These are phyloP conservation scores for Medicago truncatula DNA, from an alignment of 306 rosid genomes.

Conservation along the genomic window DNA sequence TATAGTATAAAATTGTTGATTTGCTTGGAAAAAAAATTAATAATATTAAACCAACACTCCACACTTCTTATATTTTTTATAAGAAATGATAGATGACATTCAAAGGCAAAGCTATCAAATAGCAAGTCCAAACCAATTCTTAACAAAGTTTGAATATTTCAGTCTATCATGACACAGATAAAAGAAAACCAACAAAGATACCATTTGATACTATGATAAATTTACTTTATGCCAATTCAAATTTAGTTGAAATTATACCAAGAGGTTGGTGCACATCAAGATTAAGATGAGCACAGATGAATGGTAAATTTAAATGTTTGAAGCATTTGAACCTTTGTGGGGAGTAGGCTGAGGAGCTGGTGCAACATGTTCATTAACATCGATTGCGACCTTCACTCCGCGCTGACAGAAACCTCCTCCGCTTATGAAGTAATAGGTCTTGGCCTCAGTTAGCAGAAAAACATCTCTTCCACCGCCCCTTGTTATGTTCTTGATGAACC, in stretches of 20 bases:
- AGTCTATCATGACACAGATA: not conserved
- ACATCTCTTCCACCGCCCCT: slow-evolving; percentile 74
- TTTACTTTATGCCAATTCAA: slow-evolving; percentile 24
- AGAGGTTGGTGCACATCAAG: slow-evolving; percentile 8
- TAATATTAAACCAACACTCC: no score
- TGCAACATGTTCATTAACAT: slow-evolving; percentile 32
- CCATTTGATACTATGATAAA: not conserved
- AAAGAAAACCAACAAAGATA: not conserved
- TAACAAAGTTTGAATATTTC: not conserved
- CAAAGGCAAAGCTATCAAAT: no score
- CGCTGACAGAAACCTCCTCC: slow-evolving; percentile 61
- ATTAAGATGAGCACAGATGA: slow-evolving; percentile 21
- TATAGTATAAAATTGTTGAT: no score
- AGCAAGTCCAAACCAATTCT: no score
- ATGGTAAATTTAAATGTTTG: not conserved
- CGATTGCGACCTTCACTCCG: slow-evolving; percentile 61
- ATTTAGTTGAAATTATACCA: not conserved
- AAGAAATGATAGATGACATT: no score
- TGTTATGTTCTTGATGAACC: slow-evolving; percentile 59
- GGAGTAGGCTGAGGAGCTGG: slow-evolving; percentile 35
- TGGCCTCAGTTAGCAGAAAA: slow-evolving; percentile 45
- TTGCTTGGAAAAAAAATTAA: no score
- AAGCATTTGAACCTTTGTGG: not conserved
- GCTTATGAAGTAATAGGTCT: slow-evolving; percentile 63
- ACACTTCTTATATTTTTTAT: no score